Evolutionary conservation across 129 eudicot genomes (phyloP).

Genomic region (Flaveria sonorensis): DNA sequence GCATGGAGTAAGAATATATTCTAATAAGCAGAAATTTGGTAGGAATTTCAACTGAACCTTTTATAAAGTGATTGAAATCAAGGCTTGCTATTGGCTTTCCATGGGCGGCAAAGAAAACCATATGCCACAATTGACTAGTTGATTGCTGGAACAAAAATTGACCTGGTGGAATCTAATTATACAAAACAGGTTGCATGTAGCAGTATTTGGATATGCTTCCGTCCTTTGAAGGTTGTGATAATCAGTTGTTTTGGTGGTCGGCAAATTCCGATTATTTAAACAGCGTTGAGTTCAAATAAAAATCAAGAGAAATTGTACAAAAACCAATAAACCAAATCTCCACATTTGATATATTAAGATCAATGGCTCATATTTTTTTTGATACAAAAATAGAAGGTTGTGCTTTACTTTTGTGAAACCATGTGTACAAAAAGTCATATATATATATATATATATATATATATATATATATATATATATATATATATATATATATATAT

Average conservation of each 20-base stretch:
- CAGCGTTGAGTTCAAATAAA: too few relatives aligned
- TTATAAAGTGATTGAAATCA: conserved; percentile 22
- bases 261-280: neutral
- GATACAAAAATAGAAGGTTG: too few relatives aligned
- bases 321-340: too few relatives aligned
- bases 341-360: too few relatives aligned
- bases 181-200: neutral
- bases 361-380: too few relatives aligned
- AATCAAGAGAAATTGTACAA: too few relatives aligned
- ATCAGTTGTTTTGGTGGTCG: neutral
- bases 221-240: neutral
- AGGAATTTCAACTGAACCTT: conserved; percentile 33
- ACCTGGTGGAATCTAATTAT: conserved; percentile 7
- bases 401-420: too few relatives aligned
- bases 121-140: neutral
- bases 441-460: too few relatives aligned
- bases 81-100: conserved; percentile 27
- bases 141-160: neutral
- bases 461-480: too few relatives aligned
- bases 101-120: conserved; percentile 22
- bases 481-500: too few relatives aligned
- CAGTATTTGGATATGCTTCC: neutral
- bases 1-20: conserved; percentile 33
- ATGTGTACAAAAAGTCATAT: too few relatives aligned
- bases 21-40: conserved; percentile 20